Evolutionary conservation across 495 filamentous ascomycete species (phyloP).

Genomic region (Xylaria curta): DNA sequence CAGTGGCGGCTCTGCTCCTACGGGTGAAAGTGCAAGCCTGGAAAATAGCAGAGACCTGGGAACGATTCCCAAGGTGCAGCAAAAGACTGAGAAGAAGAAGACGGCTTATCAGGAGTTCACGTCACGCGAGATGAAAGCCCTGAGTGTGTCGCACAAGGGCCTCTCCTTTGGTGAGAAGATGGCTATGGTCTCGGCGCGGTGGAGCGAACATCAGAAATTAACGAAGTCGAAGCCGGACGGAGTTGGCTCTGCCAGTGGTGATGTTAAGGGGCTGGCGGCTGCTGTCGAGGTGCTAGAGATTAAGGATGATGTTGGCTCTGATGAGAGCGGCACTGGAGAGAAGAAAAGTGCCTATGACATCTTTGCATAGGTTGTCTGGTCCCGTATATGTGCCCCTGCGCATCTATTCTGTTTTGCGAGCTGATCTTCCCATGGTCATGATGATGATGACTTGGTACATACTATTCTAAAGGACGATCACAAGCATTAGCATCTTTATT

Average conservation of each 20-base stretch:
- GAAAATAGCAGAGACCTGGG: background rate
- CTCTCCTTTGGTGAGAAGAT: constrained; percentile 66
- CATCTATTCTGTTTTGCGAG: background rate
- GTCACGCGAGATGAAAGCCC: constrained; percentile 56
- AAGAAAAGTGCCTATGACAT: background rate
- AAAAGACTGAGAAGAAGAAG: constrained; percentile 37
- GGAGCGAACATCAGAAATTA: constrained; percentile 22
- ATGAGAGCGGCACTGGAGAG: background rate
- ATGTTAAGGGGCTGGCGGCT: constrained; percentile 29
- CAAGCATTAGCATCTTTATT: background rate
- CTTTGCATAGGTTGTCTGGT: background rate
- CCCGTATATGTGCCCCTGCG: background rate
- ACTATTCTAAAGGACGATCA: background rate
- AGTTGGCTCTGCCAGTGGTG: background rate
- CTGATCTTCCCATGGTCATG: background rate
- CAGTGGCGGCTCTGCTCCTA: background rate
- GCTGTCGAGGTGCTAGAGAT: constrained; percentile 33
- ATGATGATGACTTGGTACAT: background rate
- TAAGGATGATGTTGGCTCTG: constrained; percentile 19
- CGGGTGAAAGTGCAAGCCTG: background rate
- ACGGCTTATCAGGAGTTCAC: constrained; percentile 71
- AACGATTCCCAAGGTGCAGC: background rate
- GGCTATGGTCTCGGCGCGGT: constrained; percentile 55
- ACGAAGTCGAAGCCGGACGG: constrained; percentile 23
- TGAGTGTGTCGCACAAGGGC: constrained; percentile 57